Evolutionary conservation across 257 asterid species (phyloP).

Genomic region (Rhazya stricta): DNA sequence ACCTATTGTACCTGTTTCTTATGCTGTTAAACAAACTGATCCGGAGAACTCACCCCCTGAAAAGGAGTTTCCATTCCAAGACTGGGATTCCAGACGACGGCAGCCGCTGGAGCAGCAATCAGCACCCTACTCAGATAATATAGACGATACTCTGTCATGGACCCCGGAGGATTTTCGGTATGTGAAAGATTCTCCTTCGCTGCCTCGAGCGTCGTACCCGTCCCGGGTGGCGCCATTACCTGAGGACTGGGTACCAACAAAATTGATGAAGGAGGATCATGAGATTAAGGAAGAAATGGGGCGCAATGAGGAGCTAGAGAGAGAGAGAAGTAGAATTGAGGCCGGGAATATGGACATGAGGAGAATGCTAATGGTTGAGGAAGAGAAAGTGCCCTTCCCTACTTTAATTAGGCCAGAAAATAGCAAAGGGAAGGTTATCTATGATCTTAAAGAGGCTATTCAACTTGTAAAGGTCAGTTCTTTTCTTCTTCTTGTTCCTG

Average conservation of each 20-base stretch:
- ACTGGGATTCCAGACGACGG: slow-evolving; percentile 12
- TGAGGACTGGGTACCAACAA: slow-evolving; percentile 47
- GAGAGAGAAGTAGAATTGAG: slow-evolving; percentile 60
- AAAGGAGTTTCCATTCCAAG: slow-evolving; percentile 19
- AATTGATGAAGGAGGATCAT: slow-evolving; percentile 27
- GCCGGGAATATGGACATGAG: slow-evolving; percentile 26
- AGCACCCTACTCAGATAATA: background rate
- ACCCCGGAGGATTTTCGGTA: slow-evolving; percentile 74
- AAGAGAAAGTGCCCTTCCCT: slow-evolving; percentile 70
- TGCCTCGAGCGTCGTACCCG: slow-evolving; percentile 62
- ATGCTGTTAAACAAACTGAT: slow-evolving; percentile 34
- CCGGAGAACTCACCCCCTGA: slow-evolving; percentile 38
- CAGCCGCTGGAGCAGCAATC: slow-evolving; percentile 18
- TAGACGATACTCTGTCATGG: slow-evolving; percentile 38
- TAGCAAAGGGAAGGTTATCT: slow-evolving; percentile 48
- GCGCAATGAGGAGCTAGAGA: slow-evolving; percentile 45
- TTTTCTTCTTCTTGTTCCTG: slow-evolving; percentile 3
- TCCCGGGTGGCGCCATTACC: slow-evolving; percentile 88
- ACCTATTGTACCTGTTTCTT: slow-evolving; percentile 60
- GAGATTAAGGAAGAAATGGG: background rate
- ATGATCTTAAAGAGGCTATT: slow-evolving; percentile 91
- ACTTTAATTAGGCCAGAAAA: slow-evolving; percentile 48
- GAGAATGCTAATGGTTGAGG: slow-evolving; percentile 37
- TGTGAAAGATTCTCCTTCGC: slow-evolving; percentile 49
- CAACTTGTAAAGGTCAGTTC: slow-evolving; percentile 70